Base-by-base conservation (phyloP, 2,329 filamentous ascomycete species). In the Phialophora tarda region DNA sequence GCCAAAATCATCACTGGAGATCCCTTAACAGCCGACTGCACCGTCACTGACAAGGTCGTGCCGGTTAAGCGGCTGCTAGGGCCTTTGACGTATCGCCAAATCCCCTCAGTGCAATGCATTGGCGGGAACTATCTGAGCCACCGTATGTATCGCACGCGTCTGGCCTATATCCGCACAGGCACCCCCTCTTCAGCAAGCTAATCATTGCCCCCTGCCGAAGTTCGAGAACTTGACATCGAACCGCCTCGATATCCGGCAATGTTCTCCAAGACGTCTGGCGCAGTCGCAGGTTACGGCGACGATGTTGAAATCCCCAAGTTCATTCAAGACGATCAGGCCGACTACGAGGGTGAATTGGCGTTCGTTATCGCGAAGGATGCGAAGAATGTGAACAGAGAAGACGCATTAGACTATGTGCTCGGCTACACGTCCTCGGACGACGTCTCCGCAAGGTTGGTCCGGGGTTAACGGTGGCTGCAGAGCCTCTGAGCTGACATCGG, bases 381-480 rank as follows among this genome's bases (percentile, higher is more conserved):
- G 3, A 73, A 74, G 10, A 76, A 81, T 65, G 77, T 80, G 12
- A 71, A 74, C 23, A 72, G 75, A 48, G 69, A 64, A 1, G 69
- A 77, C 12, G 79, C 79, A 0, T 55, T 80, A 65, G 73, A 77
- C 30, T 78, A 79, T 69, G 76, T 81, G 1, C 71, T 79, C 11
- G 79, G 77, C 1, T 81, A 78, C 69, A 80, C 78, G 4, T 71
- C 70, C 4, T 71, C 74, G 34, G 80, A 81, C 65, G 79, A 81
- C 64, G 75, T 81, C 17, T 76, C 58, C 8, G 58, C 58, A 23
- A 61, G 58, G 58, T 61, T 17, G 2, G 54, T 54, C 14, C 26
- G 24, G 5, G 21, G 7, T 14, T 23, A 17, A 54, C 7, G 24
- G 26, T 28, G 21, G 26, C 26, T 30, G 8, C 8, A 26, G 50